Percentiles rank a stretch among this genome's conserved stretches.
Conservation (phyloP, 1,284 basidiomycete genomes). For the Xerocomus alliaceus region DNA sequence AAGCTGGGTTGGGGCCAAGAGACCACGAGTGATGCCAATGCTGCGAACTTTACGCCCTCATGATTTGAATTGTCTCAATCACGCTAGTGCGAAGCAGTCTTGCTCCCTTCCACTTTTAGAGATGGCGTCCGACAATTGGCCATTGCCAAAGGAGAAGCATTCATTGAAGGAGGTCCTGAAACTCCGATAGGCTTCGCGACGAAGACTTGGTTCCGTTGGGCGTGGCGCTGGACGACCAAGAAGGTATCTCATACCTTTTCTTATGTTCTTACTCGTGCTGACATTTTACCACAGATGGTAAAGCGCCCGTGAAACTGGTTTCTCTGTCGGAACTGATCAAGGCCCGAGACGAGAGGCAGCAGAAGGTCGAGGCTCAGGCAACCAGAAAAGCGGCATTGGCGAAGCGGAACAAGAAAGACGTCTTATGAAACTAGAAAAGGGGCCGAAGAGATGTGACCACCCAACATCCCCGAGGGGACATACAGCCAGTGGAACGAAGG, state of each 20-base stretch:
- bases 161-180: slow-evolving; percentile 80
- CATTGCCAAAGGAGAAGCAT: slow-evolving; percentile 70
- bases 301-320: slow-evolving; percentile 93
- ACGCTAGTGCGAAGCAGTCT: slow-evolving; percentile 77
- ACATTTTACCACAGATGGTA: slow-evolving; percentile 69
- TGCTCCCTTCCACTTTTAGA: slow-evolving; percentile 94
- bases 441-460: slow-evolving; percentile 81
- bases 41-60: slow-evolving; percentile 46
- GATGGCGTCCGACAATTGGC: slow-evolving; percentile 88
- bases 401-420: slow-evolving; percentile 79
- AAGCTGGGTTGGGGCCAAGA: slow-evolving; percentile 80
- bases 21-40: slow-evolving; percentile 47
- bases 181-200: slow-evolving; percentile 91
- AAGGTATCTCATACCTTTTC: slow-evolving; percentile 58
- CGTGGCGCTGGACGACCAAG: slow-evolving; percentile 95
- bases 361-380: slow-evolving; percentile 75
- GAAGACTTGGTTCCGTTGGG: slow-evolving; percentile 90
- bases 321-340: slow-evolving; percentile 83
- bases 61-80: slow-evolving; percentile 1
- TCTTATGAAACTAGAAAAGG: slow-evolving; percentile 85
- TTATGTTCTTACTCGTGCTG: background rate
- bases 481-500: slow-evolving; percentile 91
- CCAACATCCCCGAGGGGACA: slow-evolving; percentile 69
- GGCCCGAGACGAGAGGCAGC: slow-evolving; percentile 90
- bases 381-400: slow-evolving; percentile 80